A percentile compares a stretch with the other conserved stretches of the same genome.
phyloP scores from a whole-genome alignment of 306 rosid species.

The Hippophae rhamnoides region DNA sequence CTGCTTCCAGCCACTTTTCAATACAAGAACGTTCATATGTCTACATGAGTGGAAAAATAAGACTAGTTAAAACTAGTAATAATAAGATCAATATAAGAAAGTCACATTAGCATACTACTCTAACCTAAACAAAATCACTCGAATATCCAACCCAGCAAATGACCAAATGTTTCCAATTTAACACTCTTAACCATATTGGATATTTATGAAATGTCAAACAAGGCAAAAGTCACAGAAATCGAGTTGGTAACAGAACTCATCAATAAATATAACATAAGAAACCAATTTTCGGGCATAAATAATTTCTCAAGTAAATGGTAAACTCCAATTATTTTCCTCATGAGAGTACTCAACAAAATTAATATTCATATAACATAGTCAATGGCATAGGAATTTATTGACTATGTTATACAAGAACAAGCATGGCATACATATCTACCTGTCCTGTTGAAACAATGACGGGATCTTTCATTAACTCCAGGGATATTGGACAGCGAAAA shows the following conservation, averaged over 20 bases:
- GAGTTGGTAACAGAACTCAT: neutral
- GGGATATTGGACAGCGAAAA: constrained; percentile 92
- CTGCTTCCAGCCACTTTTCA: constrained; percentile 87
- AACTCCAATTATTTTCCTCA: too few relatives aligned
- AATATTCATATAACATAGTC: too few relatives aligned
- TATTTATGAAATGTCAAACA: neutral
- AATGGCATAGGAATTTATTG: constrained; percentile 2
- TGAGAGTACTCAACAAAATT: too few relatives aligned
- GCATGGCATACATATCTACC: constrained; percentile 38
- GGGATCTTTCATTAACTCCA: constrained; percentile 94
- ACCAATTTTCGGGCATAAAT: constrained; percentile 16
- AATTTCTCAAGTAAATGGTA: constrained; percentile 5
- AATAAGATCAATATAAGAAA: constrained; percentile 14
- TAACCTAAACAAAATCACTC: constrained; percentile 15
- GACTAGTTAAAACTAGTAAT: constrained; percentile 15
- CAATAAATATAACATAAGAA: constrained; percentile 10
- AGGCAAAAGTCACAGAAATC: constrained; percentile 1
- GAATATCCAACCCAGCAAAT: constrained; percentile 7
- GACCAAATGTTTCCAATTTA: constrained; percentile 7
- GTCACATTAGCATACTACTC: constrained; percentile 4
- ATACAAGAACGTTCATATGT: constrained; percentile 93
- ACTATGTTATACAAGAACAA: constrained; percentile 15
- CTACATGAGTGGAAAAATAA: constrained; percentile 42
- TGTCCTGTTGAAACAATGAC: constrained; percentile 99
- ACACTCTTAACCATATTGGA: constrained; percentile 3